These are phyloP conservation scores for Xanthoceras sorbifolium DNA, from an alignment of 345 rosid species.

Conservation along the genomic window DNA sequence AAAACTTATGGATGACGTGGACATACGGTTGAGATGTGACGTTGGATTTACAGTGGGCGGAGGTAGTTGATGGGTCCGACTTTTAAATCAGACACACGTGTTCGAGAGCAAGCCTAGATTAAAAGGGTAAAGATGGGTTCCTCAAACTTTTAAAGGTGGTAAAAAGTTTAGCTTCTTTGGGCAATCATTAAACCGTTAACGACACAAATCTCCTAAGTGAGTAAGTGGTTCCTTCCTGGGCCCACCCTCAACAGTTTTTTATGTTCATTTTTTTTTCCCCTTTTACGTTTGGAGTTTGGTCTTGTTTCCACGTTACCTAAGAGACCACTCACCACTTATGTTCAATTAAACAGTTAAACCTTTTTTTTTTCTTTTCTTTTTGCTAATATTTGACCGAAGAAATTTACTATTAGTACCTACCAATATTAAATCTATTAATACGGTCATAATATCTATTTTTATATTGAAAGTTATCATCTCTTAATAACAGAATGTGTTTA, in stretches of 20 bases:
- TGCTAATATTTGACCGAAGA: no score
- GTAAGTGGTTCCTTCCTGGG: constrained; percentile 18
- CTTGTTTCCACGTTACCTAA: background rate
- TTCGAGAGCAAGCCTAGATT: constrained; percentile 7
- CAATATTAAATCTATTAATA: no score
- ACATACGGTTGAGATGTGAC: constrained; percentile 38
- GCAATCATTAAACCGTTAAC: constrained; percentile 37
- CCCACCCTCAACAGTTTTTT: background rate
- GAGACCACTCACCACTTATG: no score
- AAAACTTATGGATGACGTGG: constrained; percentile 10
- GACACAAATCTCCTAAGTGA: constrained; percentile 23
- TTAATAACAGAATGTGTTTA: no score
- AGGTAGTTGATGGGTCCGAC: constrained; percentile 35
- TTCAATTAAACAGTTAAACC: no score
- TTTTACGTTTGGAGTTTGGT: background rate
- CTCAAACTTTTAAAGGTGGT: background rate
- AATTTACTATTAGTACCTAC: no score
- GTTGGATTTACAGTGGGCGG: constrained; percentile 43
- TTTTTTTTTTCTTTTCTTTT: no score
- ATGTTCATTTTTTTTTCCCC: no score
- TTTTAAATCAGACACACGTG: constrained; percentile 19
- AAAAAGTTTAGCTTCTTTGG: constrained; percentile 4
- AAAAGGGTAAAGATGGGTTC: background rate
- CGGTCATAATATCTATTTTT: no score
- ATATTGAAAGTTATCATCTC: no score